These are phyloP conservation scores for Chlorella variabilis DNA, from an alignment of 163 green algal genomes.

Conservation along the genomic window DNA sequence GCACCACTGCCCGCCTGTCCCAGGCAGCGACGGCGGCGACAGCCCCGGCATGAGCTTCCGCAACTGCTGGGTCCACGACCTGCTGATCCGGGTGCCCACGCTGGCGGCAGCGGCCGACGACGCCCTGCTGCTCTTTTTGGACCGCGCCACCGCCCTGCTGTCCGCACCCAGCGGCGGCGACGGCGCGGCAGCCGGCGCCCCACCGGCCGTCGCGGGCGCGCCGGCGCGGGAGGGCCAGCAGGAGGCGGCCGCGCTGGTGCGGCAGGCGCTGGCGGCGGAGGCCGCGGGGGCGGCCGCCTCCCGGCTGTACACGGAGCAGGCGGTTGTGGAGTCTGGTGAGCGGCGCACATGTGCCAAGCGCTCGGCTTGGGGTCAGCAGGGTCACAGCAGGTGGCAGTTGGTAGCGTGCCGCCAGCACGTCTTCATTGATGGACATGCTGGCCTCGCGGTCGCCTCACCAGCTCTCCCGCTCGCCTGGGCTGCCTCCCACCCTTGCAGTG, in stretches of 20 bases:
- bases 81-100: slow-evolving; percentile 34
- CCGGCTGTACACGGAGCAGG: slow-evolving; percentile 45
- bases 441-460: not conserved
- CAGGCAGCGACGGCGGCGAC: not conserved
- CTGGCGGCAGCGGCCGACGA: slow-evolving; percentile 50
- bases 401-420: too few species aligned
- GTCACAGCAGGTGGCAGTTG: too few species aligned
- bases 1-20: not conserved
- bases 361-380: too few species aligned
- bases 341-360: not conserved
- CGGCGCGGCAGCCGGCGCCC: not conserved
- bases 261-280: slow-evolving; percentile 20
- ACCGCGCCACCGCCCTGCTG: slow-evolving; percentile 18
- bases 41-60: slow-evolving; percentile 24
- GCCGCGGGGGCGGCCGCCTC: slow-evolving; percentile 26
- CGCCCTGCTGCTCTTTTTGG: slow-evolving; percentile 41
- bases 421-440: too few species aligned
- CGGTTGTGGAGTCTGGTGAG: slow-evolving; percentile 30
- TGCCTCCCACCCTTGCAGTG: slow-evolving; percentile 16
- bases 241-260: not conserved
- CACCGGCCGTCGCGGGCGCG: not conserved
- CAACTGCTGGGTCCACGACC: slow-evolving; percentile 51
- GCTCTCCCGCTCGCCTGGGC: not conserved
- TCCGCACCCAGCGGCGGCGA: not conserved
- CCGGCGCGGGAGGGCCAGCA: not conserved